Conservation (phyloP, 2,329 filamentous ascomycete species). For the Talaromyces rugulosus region DNA sequence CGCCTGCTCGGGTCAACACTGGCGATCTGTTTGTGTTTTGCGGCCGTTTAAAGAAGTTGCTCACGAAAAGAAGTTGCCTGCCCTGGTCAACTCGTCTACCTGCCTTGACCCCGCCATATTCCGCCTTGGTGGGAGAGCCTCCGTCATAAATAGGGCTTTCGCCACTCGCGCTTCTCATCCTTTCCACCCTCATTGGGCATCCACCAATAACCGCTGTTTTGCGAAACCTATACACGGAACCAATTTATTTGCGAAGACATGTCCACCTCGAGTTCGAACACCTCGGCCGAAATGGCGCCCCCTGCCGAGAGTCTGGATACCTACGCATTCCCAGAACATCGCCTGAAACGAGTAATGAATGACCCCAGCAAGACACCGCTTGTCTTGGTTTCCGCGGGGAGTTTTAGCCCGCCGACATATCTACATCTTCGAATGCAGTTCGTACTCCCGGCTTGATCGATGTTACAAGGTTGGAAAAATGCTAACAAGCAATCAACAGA, state of each 20-base stretch:
- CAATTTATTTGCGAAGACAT: neutral
- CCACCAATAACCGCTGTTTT: neutral
- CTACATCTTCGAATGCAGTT: conserved; percentile 37
- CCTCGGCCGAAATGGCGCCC: conserved; percentile 21
- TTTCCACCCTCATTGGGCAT: neutral
- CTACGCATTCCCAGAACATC: conserved; percentile 42
- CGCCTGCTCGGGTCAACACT: neutral
- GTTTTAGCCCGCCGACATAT: conserved; percentile 71
- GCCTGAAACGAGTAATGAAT: conserved; percentile 44
- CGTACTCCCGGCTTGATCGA: conserved; percentile 14
- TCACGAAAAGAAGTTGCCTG: neutral
- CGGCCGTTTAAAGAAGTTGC: neutral
- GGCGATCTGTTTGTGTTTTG: neutral
- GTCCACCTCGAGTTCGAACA: conserved; percentile 18
- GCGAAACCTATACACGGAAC: neutral
- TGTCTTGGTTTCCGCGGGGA: conserved; percentile 48
- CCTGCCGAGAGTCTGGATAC: conserved; percentile 27
- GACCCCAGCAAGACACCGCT: conserved; percentile 47
- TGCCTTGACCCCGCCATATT: neutral
- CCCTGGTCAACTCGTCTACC: neutral
- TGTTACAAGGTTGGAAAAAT: conserved; percentile 6
- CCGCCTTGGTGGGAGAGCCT: neutral
- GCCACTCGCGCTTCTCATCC: neutral
- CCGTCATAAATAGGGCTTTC: neutral
- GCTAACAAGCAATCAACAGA: conserved; percentile 66